A percentile compares a stretch with the other conserved stretches of the same genome.
Conservation (phyloP, 2,329 filamentous ascomycete genomes). For the Chaetomiaceae sp. region DNA sequence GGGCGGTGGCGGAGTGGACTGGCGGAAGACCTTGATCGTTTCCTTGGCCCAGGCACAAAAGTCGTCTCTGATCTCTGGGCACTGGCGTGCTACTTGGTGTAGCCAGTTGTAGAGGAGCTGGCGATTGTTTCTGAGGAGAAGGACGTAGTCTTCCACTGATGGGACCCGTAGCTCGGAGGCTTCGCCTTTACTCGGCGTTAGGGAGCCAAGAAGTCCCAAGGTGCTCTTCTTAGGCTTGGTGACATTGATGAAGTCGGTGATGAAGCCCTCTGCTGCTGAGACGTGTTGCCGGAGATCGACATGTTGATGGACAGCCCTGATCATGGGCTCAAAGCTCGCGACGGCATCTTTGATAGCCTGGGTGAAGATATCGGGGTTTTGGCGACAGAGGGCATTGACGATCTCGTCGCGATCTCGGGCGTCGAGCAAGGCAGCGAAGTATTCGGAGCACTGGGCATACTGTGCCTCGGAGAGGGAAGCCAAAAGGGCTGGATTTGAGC, state of each 20-base stretch:
- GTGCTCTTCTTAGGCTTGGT: constrained; percentile 42
- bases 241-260: constrained; percentile 65
- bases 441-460: constrained; percentile 63
- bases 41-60: constrained; percentile 59
- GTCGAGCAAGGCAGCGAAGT: constrained; percentile 65
- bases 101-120: constrained; percentile 64
- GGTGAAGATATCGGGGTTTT: constrained; percentile 69
- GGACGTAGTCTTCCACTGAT: constrained; percentile 68
- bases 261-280: constrained; percentile 61
- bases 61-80: constrained; percentile 58
- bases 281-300: constrained; percentile 68
- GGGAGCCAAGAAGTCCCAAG: neutral
- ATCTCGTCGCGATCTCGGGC: constrained; percentile 71
- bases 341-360: constrained; percentile 61
- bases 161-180: constrained; percentile 42
- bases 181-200: constrained; percentile 2
- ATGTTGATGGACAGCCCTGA: constrained; percentile 65
- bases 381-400: constrained; percentile 60
- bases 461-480: constrained; percentile 52
- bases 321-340: constrained; percentile 68
- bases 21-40: constrained; percentile 53
- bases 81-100: constrained; percentile 64
- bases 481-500: constrained; percentile 42
- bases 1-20: constrained; percentile 9
- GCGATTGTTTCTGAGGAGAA: constrained; percentile 61